Evolutionary conservation across 352 stramenopile genomes (phyloP).

Genomic region (Phytophthora idaei): DNA sequence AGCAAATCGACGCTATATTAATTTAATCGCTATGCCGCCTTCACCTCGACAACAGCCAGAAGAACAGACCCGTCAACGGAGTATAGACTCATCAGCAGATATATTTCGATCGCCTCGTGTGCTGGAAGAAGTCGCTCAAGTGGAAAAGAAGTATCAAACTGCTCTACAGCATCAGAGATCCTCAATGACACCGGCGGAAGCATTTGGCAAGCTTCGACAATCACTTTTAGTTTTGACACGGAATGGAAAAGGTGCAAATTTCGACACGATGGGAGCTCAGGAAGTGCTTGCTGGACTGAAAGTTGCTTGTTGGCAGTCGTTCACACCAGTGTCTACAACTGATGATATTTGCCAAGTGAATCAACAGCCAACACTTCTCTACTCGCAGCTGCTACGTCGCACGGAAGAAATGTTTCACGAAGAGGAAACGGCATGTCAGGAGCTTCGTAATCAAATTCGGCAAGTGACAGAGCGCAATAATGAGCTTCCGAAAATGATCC

Average conservation of each 20-base stretch:
- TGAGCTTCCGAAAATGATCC: constrained; percentile 38
- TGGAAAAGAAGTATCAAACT: constrained; percentile 30
- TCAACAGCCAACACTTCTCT: constrained; percentile 26
- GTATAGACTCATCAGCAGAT: constrained; percentile 4
- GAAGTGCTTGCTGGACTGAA: constrained; percentile 38
- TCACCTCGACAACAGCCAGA: constrained; percentile 5
- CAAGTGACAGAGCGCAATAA: constrained; percentile 34
- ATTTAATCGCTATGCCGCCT: constrained; percentile 9
- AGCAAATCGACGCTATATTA: constrained; percentile 19
- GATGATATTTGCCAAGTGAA: not conserved
- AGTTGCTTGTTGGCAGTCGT: constrained; percentile 44
- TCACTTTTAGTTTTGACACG: constrained; percentile 2
- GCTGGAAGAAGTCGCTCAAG: constrained; percentile 35
- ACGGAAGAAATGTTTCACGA: constrained; percentile 36
- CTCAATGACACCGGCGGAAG: constrained; percentile 36
- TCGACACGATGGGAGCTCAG: constrained; percentile 8
- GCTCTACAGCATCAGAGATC: not conserved
- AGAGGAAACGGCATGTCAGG: constrained; percentile 21
- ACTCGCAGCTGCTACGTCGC: constrained; percentile 43
- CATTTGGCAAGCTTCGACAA: constrained; percentile 35
- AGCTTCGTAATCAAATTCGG: constrained; percentile 28
- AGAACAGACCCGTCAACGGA: constrained; percentile 1
- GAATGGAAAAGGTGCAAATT: not conserved
- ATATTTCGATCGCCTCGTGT: constrained; percentile 42
- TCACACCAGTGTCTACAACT: not conserved